Evolutionary conservation across 306 rosid species (phyloP), one percentile per base, ranked within the genome.

Genomic region (Trifolium pratense): DNA sequence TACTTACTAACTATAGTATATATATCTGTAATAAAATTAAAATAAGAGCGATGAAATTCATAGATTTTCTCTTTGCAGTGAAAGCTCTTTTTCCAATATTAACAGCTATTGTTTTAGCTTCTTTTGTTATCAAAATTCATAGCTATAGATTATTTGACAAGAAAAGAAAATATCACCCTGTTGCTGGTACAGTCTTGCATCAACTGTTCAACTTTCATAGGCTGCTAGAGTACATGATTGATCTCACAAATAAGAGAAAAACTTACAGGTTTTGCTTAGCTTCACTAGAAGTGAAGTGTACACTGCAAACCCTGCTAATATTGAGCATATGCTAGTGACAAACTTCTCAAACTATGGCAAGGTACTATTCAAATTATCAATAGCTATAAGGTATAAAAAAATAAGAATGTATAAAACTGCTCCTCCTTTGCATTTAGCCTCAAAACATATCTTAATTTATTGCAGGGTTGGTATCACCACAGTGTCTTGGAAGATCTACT

Each of bases 231-330:
- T 58, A 58, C 18, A 26, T 26, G 64, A 81, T 86, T 23, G 82
- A 87, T 5, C 89, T 78, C n/a, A 79, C 96, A 6, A 39, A 21
- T 11, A 66, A 84, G 8, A 36, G 81, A 68, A 84, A 73, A 75
- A 86, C 91, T 25, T 87, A 89, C 78, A 83, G 90, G 79, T 76
- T n/a, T n/a, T 87, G 29, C 84, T 89, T 21, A 73, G 78, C 68
- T 89, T 75, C 72, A n/a, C 64, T 42, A 75, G 87, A 61, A 69
- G 17, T 75, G 92, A 89, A 81, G 78, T 89, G 10, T 86, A 86
- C 84, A 91, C 97, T 25, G 73, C 96, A 9, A 84, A 89, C 29
- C 96, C 91, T 10, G 61, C 7, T 46, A 91, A 87, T 17, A 83
- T 91, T 51, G 91, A 87, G 67, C 77, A 89, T 67, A 81, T 89